Base-by-base conservation (phyloP, 495 filamentous ascomycete species). In the Penicillium canariense region DNA sequence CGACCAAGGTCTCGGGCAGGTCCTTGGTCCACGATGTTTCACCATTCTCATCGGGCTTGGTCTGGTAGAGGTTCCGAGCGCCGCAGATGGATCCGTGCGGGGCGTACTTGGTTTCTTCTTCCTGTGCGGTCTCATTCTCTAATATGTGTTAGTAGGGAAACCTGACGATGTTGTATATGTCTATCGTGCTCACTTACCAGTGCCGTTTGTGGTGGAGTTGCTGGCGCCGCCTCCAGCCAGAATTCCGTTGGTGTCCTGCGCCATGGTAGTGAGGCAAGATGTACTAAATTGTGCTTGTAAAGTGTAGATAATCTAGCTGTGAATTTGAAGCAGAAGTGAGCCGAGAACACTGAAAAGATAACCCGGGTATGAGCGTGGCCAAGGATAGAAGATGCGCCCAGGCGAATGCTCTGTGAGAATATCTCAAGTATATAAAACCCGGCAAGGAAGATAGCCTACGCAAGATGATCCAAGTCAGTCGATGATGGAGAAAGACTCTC, bases 1-100 rank as follows among this genome's bases (percentile, higher is more conserved):
- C 67, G 9, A 71, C 67, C 10, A 83, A 52, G 50, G 81, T 71
- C 20, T 76, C 65, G 1, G 78, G 81, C 44, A 58, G 48, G 12
- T 68, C 55, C 27, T 72, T 68, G 23, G 68, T 68, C 74, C 72
- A 75, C 35, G 59, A 58, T 12, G 50, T 49, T 7, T 50, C 27
- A 0, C 61, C 64, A 26, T 45, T 55, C 0, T 62, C 47, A 26
- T 72, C 69, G 18, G 56, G 57, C 26, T 57, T 58, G n/a, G 59
- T 63, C 30, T 73, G 56, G 27, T 73, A 74, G 11, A 76, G 56
- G 15, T 69, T 69, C 43, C 55, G 60, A 1, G 67, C 52, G 10
- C 59, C 56, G 57, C 67, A 71, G 53, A 68, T 56, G 9, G 65
- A 60, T 17, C 63, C 68, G 1, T 25, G 43, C 4, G 48, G 53